A percentile compares a stretch with the other conserved stretches of the same genome.
phyloP scores from a whole-genome alignment of 2,329 filamentous ascomycete species.

The Trichoderma semiorbis region DNA sequence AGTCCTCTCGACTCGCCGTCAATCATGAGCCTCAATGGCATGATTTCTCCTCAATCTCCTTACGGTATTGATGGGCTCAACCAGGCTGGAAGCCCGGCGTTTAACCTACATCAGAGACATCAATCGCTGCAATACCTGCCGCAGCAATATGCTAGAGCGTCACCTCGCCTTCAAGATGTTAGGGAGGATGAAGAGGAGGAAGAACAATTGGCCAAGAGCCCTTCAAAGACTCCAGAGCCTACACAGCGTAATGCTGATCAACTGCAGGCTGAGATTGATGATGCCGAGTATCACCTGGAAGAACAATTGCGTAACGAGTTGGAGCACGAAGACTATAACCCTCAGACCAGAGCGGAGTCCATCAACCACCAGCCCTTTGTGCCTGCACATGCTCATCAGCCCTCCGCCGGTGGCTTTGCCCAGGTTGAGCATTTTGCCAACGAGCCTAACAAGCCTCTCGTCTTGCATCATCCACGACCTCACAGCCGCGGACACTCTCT shows the following conservation, averaged over 20 bases:
- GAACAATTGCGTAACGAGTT: slow-evolving; percentile 75
- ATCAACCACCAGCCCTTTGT: slow-evolving; percentile 26
- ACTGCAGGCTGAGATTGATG: slow-evolving; percentile 79
- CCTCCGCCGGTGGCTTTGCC: slow-evolving; percentile 48
- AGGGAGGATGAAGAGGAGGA: slow-evolving; percentile 73
- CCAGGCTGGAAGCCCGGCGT: slow-evolving; percentile 38
- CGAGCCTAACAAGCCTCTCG: slow-evolving; percentile 50
- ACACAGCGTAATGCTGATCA: slow-evolving; percentile 57
- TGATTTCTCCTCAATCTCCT: slow-evolving; percentile 64
- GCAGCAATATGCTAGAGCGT: slow-evolving; percentile 53
- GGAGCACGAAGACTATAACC: slow-evolving; percentile 74
- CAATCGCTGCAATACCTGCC: slow-evolving; percentile 58
- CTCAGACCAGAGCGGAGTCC: slow-evolving; percentile 45
- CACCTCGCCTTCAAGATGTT: slow-evolving; percentile 66
- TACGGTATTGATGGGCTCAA: slow-evolving; percentile 53
- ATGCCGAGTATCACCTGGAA: slow-evolving; percentile 81
- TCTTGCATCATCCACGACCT: slow-evolving; percentile 69
- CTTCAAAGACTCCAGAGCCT: slow-evolving; percentile 54
- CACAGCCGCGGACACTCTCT: slow-evolving; percentile 70
- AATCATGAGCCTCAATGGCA: slow-evolving; percentile 46
- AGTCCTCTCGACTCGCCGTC: slow-evolving; percentile 63
- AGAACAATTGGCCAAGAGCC: slow-evolving; percentile 50
- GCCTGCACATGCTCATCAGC: slow-evolving; percentile 39
- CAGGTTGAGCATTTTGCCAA: slow-evolving; percentile 51
- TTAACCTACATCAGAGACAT: slow-evolving; percentile 53